Conservation (phyloP, 2,329 filamentous ascomycete species). For the Neofusicoccum sp. region DNA sequence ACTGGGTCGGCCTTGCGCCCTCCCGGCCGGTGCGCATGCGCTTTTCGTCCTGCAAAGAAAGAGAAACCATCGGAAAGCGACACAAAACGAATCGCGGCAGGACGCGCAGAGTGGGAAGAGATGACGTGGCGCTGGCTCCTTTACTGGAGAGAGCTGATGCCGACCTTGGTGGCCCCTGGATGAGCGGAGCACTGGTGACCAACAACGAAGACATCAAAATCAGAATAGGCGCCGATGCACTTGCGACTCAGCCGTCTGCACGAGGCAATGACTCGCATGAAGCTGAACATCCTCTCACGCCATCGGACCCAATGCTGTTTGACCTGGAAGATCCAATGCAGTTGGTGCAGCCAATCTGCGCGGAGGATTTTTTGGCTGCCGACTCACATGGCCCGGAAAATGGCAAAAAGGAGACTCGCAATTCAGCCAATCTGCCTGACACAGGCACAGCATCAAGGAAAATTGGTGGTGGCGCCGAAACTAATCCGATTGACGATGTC, state of each 20-base stretch:
- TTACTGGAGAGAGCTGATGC: not conserved
- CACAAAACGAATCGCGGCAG: conserved; percentile 27
- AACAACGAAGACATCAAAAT: conserved; percentile 34
- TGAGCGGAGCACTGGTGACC: conserved; percentile 25
- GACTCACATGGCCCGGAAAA: not conserved
- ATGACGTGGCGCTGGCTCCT: not conserved
- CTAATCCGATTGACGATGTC: conserved; percentile 7
- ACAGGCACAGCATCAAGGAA: not conserved
- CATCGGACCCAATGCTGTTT: conserved; percentile 41
- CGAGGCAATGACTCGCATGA: conserved; percentile 4
- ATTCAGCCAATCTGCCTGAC: conserved; percentile 3
- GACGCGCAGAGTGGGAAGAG: not conserved
- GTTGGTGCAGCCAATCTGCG: conserved; percentile 5
- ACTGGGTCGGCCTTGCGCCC: conserved; percentile 39
- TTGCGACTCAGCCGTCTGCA: conserved; percentile 29
- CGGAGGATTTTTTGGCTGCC: not conserved
- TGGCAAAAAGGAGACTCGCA: not conserved
- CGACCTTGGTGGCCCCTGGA: conserved; percentile 19
- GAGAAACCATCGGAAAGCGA: conserved; percentile 36
- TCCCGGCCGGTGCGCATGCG: conserved; percentile 35
- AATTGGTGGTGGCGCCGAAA: not conserved
- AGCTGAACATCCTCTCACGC: conserved; percentile 19
- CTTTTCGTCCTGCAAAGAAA: conserved; percentile 32
- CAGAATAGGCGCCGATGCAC: conserved; percentile 40
- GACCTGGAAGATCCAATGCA: conserved; percentile 24